Percentiles rank a stretch among this genome's conserved stretches.
Evolutionary conservation across 352 stramenopile species (phyloP).

Genomic region (Thalassiosira oceanica): DNA sequence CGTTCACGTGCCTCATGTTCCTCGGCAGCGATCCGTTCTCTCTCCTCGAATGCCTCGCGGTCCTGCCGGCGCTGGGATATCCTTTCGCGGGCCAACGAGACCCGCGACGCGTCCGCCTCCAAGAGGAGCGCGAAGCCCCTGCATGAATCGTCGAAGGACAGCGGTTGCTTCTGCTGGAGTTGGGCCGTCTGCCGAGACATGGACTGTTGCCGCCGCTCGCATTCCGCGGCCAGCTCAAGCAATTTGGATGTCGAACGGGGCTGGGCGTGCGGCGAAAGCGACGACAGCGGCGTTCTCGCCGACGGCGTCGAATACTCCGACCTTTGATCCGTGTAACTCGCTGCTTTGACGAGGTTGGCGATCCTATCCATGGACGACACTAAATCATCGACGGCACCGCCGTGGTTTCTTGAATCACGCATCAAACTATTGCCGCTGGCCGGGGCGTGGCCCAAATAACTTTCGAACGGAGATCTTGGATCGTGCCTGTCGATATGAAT

Average conservation of each 20-base stretch:
- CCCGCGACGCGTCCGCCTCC: slow-evolving; percentile 8
- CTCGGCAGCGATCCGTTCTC: slow-evolving; percentile 7
- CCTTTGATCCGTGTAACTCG: slow-evolving; percentile 3
- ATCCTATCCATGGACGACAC: slow-evolving; percentile 43
- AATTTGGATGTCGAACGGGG: slow-evolving; percentile 34
- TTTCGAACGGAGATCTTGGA: neutral
- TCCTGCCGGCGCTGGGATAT: slow-evolving; percentile 17
- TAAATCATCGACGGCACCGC: slow-evolving; percentile 9
- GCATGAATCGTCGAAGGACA: slow-evolving; percentile 12
- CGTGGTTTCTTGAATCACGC: neutral
- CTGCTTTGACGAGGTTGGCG: slow-evolving; percentile 35
- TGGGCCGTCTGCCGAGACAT: slow-evolving; percentile 14
- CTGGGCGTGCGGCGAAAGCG: slow-evolving; percentile 31
- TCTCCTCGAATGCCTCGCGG: slow-evolving; percentile 20
- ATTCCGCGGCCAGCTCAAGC: slow-evolving; percentile 35
- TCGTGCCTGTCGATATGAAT: slow-evolving; percentile 12
- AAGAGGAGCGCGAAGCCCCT: slow-evolving; percentile 13
- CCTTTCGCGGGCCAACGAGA: neutral
- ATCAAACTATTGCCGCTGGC: slow-evolving; percentile 4
- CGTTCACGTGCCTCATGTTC: neutral
- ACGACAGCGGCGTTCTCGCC: slow-evolving; percentile 4
- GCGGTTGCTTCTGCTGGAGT: slow-evolving; percentile 5
- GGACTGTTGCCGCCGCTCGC: slow-evolving; percentile 11
- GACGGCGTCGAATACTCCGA: neutral
- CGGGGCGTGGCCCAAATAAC: slow-evolving; percentile 12